Evolutionary conservation across 139 green algal species (phyloP).

Genomic region (Marvania coccoides): DNA sequence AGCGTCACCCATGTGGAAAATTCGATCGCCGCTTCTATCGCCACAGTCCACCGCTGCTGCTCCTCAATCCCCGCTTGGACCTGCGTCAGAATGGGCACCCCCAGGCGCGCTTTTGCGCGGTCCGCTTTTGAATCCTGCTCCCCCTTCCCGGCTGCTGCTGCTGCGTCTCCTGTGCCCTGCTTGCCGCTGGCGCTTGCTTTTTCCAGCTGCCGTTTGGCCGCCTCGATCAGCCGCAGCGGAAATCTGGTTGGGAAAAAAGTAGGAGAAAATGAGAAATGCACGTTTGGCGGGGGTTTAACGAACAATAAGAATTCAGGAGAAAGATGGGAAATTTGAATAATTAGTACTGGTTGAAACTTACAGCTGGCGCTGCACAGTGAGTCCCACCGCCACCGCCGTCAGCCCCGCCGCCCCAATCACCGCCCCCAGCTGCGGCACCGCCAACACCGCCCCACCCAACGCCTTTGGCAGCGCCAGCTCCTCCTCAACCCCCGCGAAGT

Average conservation of each 20-base stretch:
- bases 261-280: too few relatives aligned
- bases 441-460: neutral
- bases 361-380: neutral
- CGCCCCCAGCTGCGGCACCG: conserved; percentile 19
- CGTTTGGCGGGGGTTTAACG: too few relatives aligned
- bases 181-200: neutral
- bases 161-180: neutral
- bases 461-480: conserved; percentile 2
- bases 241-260: too few relatives aligned
- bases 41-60: neutral
- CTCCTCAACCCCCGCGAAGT: conserved; percentile 33
- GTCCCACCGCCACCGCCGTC: neutral
- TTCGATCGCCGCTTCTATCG: neutral
- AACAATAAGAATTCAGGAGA: too few relatives aligned
- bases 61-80: too few relatives aligned
- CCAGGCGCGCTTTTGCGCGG: neutral
- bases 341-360: too few relatives aligned
- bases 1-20: neutral
- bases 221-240: neutral
- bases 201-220: neutral
- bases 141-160: neutral
- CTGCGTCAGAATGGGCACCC: neutral
- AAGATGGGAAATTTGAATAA: too few relatives aligned
- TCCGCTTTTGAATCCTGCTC: neutral
- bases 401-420: conserved; percentile 11